These are phyloP conservation scores for Tinospora cordifolia DNA, from an alignment of 164 flowering plant species.

Conservation along the genomic window DNA sequence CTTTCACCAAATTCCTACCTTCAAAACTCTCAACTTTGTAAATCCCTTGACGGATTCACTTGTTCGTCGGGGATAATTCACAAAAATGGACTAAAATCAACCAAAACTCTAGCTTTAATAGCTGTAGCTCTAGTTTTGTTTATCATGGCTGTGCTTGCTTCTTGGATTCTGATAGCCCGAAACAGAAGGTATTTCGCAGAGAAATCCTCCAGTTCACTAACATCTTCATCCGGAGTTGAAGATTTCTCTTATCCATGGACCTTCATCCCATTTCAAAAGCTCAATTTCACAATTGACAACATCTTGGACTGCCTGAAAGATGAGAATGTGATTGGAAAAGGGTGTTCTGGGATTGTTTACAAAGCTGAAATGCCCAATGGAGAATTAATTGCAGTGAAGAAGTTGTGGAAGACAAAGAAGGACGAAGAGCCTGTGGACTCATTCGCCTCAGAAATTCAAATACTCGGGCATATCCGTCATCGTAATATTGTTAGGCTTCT, in stretches of 20 bases:
- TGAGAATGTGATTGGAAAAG: conserved; percentile 85
- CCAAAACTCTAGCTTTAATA: conserved; percentile 53
- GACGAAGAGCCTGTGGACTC: conserved; percentile 59
- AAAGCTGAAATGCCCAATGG: conserved; percentile 89
- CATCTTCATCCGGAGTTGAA: conserved; percentile 42
- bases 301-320: conserved; percentile 74
- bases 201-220: conserved; percentile 32
- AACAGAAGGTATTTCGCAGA: conserved; percentile 42
- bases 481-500: conserved; percentile 64
- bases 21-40: conserved; percentile 52
- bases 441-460: conserved; percentile 66
- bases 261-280: conserved; percentile 89
- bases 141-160: conserved; percentile 37
- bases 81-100: conserved; percentile 43
- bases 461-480: conserved; percentile 73
- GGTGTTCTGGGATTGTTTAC: conserved; percentile 88
- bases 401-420: conserved; percentile 71
- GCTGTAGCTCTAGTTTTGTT: conserved; percentile 51
- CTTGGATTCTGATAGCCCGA: conserved; percentile 53
- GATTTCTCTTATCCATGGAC: conserved; percentile 98
- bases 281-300: conserved; percentile 58
- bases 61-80: conserved; percentile 46
- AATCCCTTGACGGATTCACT: conserved; percentile 63
- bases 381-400: conserved; percentile 81
- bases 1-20: conserved; percentile 52